Evolutionary conservation across 257 asterid genomes (phyloP).

Genomic region (Plantago ovata): DNA sequence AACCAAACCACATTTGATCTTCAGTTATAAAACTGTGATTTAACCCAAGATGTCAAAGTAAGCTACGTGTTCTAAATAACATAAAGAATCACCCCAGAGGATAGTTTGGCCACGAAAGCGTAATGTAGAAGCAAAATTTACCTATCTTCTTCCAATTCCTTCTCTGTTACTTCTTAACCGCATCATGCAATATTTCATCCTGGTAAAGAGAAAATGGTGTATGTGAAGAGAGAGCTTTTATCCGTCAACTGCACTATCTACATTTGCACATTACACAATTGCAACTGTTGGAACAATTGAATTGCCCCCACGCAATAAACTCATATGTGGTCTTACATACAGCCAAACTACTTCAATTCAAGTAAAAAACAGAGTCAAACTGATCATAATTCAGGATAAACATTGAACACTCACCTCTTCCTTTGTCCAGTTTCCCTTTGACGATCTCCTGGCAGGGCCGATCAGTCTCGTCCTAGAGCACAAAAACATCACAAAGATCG

Average conservation of each 20-base stretch:
- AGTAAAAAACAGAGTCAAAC: background rate
- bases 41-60: no score
- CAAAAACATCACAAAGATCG: constrained; percentile 5
- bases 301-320: no score
- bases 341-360: no score
- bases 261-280: no score
- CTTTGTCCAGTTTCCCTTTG: constrained; percentile 49
- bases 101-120: no score
- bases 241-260: background rate
- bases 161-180: constrained; percentile 29
- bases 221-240: background rate
- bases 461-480: constrained; percentile 21
- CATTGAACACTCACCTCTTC: constrained; percentile 37
- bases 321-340: no score
- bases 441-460: constrained; percentile 37
- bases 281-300: no score
- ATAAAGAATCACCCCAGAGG: no score
- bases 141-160: constrained; percentile 52
- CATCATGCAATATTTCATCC: constrained; percentile 37
- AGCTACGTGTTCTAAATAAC: no score
- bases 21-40: no score
- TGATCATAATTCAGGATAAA: background rate
- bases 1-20: no score
- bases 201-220: background rate
- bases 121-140: constrained; percentile 20